phyloP scores from a whole-genome alignment of 768 basidiomycete species.

The Sporobolomyces phaffii region DNA sequence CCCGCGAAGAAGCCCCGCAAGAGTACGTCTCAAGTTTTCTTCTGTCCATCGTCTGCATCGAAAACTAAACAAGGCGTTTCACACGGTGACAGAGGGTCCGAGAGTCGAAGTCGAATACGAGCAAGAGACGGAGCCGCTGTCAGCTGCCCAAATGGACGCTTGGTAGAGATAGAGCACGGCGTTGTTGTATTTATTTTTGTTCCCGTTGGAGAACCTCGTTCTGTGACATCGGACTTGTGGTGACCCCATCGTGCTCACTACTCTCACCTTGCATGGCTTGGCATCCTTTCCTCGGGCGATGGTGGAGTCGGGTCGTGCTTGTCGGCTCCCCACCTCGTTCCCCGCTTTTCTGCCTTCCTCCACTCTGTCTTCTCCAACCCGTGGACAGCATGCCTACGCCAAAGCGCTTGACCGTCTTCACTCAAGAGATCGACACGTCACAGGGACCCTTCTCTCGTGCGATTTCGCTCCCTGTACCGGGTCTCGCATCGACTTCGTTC shows the following conservation, averaged over 20 bases:
- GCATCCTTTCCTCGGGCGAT: background rate
- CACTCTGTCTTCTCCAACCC: background rate
- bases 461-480: background rate
- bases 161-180: slow-evolving; percentile 1
- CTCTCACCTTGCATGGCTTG: no score
- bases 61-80: no score
- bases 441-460: background rate
- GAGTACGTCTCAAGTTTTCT: slow-evolving; percentile 39
- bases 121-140: slow-evolving; percentile 63
- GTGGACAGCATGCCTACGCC: background rate
- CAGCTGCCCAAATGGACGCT: slow-evolving; percentile 11
- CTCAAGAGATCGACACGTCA: background rate
- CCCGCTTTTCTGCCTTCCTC: background rate
- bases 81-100: slow-evolving; percentile 57
- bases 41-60: background rate
- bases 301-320: background rate
- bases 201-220: background rate
- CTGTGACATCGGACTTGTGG: background rate
- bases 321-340: background rate
- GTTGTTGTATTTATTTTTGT: background rate
- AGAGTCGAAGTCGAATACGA: slow-evolving; percentile 95
- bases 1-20: slow-evolving; percentile 43
- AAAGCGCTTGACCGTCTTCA: background rate
- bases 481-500: background rate
- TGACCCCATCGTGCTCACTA: no score